Evolutionary conservation across 2,329 filamentous ascomycete species (phyloP), one percentile per base, ranked within the genome.

Genomic region (Metarhizium robertsii): DNA sequence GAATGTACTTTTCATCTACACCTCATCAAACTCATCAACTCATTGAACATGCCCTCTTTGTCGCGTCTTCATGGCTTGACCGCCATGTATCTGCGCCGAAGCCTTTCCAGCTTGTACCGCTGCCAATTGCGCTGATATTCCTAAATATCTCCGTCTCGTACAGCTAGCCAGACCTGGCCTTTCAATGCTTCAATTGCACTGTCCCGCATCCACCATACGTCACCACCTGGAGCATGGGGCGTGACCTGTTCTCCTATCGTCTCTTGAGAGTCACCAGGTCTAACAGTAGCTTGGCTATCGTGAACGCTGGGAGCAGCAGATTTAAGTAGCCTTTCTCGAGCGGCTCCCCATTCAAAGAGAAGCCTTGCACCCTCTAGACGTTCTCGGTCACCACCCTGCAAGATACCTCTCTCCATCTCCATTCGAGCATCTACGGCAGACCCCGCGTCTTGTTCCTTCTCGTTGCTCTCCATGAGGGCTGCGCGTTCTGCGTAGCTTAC

Each of bases 381-480:
- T 55, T 71, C 69, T 16, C 69, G 61, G 60, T 75, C 73, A 1
- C 66, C 71, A 2, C 69, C 70, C 4, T 73, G 70, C 50, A 75
- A 55, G 38, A 76, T 75, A 25, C 74, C 72, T 52, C 66, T 66
- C 61, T 80, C 81, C 50, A 96, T 75, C 56, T 86, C 80, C 30
- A 96, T 72, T 43, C 86, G 77, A 36, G 84, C 82, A 66, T 96
- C 92, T 1, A 95, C 83, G 0, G 75, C 75, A 7, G 74, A 71
- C n/a, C 72, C 71, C 0, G 73, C 74, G 30, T 76, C 74, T 3
- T 74, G 75, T 6, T 75, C 79, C 32, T 78, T 73, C 4, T 76
- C 69, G 13, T 73, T 76, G 6, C 64, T 75, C 68, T 74, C 78
- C 8, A 90, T 73, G 3, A 89, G 77, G 29, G 84, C 73, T 0